phyloP scores from a whole-genome alignment of 1,139 yeast species.

The Suhomyces chickasaworum region DNA sequence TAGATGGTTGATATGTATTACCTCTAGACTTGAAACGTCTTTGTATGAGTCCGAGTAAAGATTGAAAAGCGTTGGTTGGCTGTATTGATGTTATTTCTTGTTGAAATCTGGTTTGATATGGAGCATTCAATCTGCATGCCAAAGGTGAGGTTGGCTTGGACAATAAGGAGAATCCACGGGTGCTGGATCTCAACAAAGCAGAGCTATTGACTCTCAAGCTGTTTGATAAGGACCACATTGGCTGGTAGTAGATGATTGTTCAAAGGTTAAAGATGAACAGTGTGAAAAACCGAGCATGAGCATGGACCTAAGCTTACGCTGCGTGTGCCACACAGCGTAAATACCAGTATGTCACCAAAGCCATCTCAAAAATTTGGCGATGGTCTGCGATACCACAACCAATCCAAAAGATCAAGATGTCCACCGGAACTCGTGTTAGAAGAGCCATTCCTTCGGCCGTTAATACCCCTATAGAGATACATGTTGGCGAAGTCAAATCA shows the following conservation, averaged over 20 bases:
- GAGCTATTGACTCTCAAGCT: conserved; percentile 12
- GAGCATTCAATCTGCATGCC: conserved; percentile 8
- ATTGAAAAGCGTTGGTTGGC: conserved; percentile 24
- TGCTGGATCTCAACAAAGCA: conserved; percentile 8
- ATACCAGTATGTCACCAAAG: conserved; percentile 1
- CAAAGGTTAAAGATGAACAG: background rate
- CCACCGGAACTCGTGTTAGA: conserved; percentile 25
- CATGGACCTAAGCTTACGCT: conserved; percentile 2
- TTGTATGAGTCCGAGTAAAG: conserved; percentile 46
- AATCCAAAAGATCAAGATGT: conserved; percentile 12
- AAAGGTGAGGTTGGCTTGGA: conserved; percentile 19
- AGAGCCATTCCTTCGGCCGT: conserved; percentile 48
- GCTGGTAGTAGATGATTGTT: background rate
- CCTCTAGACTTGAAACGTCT: conserved; percentile 88
- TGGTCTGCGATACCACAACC: conserved; percentile 1
- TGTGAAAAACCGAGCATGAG: conserved; percentile 12
- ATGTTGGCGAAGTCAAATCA: conserved; percentile 30
- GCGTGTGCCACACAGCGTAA: background rate
- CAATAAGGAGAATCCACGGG: conserved; percentile 22
- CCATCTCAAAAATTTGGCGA: conserved; percentile 11
- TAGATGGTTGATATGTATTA: conserved; percentile 92
- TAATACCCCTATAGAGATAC: conserved; percentile 52
- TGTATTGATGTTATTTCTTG: conserved; percentile 11
- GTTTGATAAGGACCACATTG: conserved; percentile 15
- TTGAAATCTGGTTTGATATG: conserved; percentile 3